phyloP scores from a whole-genome alignment of 805 yeast genomes.

The Clavispora carvajalis region DNA sequence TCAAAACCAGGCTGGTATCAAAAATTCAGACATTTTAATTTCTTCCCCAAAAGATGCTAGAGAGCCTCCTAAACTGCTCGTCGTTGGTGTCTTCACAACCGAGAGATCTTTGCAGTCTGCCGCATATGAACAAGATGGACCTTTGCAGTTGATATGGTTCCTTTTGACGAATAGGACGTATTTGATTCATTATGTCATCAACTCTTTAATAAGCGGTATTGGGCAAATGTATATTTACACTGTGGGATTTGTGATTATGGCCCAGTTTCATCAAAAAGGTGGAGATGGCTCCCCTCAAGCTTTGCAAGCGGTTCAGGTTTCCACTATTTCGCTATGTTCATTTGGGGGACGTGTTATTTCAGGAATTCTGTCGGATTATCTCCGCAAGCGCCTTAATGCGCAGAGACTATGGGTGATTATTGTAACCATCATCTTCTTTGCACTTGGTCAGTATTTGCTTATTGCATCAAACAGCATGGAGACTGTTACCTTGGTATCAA shows the following conservation, averaged over 20 bases:
- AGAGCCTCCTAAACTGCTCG: background rate
- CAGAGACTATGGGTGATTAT: constrained; percentile 66
- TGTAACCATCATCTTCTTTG: constrained; percentile 33
- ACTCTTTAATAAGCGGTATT: constrained; percentile 54
- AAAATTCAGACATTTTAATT: background rate
- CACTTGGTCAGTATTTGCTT: constrained; percentile 34
- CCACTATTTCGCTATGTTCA: constrained; percentile 58
- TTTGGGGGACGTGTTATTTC: constrained; percentile 60
- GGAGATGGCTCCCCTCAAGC: constrained; percentile 37
- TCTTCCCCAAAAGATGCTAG: background rate
- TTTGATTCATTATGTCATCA: constrained; percentile 47
- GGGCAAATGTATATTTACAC: constrained; percentile 72
- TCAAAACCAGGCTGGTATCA: background rate
- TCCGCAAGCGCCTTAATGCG: constrained; percentile 45
- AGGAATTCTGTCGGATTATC: constrained; percentile 61
- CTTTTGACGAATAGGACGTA: constrained; percentile 30
- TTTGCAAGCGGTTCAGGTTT: constrained; percentile 68
- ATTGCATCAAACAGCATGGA: constrained; percentile 19
- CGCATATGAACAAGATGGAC: background rate
- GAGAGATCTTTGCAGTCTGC: background rate
- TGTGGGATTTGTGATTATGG: constrained; percentile 64
- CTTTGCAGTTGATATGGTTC: constrained; percentile 16
- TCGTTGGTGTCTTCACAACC: background rate
- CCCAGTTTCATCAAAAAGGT: constrained; percentile 35
- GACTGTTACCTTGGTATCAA: constrained; percentile 38